These are phyloP conservation scores for Eugenia klotzschiana DNA, from an alignment of 441 rosid genomes.

Conservation along the genomic window DNA sequence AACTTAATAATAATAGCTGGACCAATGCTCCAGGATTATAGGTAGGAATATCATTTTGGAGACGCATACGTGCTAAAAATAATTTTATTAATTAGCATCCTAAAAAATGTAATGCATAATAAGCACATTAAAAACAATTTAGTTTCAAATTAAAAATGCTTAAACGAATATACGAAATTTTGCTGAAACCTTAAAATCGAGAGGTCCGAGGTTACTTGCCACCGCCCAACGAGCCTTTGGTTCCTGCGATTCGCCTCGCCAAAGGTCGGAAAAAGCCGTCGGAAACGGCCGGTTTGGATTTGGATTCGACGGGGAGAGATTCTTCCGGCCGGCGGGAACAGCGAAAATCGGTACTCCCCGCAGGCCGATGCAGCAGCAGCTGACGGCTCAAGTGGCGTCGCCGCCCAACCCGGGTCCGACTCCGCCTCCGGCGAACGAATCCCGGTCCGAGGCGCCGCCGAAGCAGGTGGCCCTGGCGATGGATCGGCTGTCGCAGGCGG, in stretches of 20 bases:
- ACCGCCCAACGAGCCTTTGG: neutral
- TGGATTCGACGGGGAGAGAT: neutral
- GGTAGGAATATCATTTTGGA: no score
- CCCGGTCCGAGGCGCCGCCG: constrained; percentile 68
- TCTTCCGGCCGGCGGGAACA: neutral
- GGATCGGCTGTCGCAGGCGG: constrained; percentile 86
- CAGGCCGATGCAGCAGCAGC: neutral
- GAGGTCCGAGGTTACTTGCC: neutral
- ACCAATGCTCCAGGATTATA: no score
- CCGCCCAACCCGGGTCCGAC: neutral
- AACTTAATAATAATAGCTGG: no score
- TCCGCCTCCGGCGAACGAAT: neutral
- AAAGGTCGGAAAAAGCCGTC: neutral
- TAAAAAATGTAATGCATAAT: neutral
- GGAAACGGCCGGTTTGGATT: neutral
- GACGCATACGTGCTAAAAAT: neutral
- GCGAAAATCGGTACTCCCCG: neutral
- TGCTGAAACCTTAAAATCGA: neutral
- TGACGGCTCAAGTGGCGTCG: neutral
- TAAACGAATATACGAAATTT: neutral
- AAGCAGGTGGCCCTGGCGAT: constrained; percentile 89
- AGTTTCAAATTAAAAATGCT: neutral
- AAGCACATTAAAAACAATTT: neutral
- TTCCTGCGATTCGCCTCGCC: neutral
- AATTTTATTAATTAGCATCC: neutral